Evolutionary conservation across 148 eudicot species (phyloP).

Genomic region (Camellia lanceoleosa): DNA sequence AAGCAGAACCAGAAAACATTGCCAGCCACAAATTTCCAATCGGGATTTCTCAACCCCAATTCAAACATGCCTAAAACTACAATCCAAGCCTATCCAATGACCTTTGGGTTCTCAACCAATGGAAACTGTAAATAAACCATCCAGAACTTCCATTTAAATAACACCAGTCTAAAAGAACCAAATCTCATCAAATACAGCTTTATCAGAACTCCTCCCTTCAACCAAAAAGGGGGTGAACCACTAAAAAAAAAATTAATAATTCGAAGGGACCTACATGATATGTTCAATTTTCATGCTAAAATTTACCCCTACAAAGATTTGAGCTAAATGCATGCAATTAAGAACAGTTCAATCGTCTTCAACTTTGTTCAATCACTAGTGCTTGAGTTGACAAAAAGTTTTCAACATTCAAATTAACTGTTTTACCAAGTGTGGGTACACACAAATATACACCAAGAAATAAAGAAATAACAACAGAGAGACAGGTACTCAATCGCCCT

Average conservation of each 20-base stretch:
- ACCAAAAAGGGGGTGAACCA: background rate
- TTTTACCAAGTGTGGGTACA: no score
- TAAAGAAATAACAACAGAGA: no score
- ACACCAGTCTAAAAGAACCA: background rate
- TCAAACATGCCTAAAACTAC: background rate
- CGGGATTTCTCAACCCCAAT: background rate
- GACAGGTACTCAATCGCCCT: no score
- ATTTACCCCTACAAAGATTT: background rate
- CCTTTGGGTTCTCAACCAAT: no score
- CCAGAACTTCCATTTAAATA: background rate
- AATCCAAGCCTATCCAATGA: background rate
- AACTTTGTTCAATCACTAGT: background rate
- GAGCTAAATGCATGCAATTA: background rate
- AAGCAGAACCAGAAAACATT: background rate
- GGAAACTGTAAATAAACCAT: no score
- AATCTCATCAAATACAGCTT: background rate
- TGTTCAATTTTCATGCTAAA: background rate
- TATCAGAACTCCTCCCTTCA: background rate
- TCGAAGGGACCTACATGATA: background rate
- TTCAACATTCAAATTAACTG: no score
- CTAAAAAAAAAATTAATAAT: no score
- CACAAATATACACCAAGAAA: no score
- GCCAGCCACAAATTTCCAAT: background rate
- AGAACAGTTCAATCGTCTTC: background rate
- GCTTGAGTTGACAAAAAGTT: no score